Evolutionary conservation across 1,284 basidiomycete species (phyloP).

Genomic region (Apiotrichum akiyoshidainum): DNA sequence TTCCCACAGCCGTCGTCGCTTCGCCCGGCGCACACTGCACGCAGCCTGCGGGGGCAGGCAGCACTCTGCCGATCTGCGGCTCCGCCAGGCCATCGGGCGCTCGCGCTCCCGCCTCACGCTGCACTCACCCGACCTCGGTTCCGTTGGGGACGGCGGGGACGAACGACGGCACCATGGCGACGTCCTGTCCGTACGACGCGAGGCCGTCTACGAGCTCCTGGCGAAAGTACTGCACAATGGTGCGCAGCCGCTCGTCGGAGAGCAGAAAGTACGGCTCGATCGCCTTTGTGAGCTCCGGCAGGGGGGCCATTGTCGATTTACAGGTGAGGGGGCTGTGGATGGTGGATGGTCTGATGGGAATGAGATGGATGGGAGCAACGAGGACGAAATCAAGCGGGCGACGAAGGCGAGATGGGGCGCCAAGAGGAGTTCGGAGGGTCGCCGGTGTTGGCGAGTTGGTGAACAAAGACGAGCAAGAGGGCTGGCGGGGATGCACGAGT

Average conservation of each 20-base stretch:
- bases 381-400: background rate
- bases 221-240: constrained; percentile 74
- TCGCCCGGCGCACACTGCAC: too few species aligned
- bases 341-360: too few species aligned
- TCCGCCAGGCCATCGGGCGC: too few species aligned
- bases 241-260: constrained; percentile 59
- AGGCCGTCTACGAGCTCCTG: constrained; percentile 72
- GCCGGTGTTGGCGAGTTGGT: too few species aligned
- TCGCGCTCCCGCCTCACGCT: background rate
- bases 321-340: background rate
- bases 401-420: background rate
- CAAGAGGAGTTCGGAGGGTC: too few species aligned
- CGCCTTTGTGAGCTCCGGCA: constrained; percentile 31
- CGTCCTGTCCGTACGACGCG: constrained; percentile 65
- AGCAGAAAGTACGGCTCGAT: constrained; percentile 70
- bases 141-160: constrained; percentile 87
- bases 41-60: too few species aligned
- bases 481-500: too few species aligned
- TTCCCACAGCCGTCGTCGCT: background rate
- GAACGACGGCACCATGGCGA: constrained; percentile 92
- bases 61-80: background rate
- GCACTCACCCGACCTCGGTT: constrained; percentile 76
- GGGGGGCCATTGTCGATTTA: background rate
- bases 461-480: too few species aligned
- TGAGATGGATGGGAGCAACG: background rate